phyloP scores from a whole-genome alignment of 768 basidiomycete genomes.

The Boletus coccyginus region DNA sequence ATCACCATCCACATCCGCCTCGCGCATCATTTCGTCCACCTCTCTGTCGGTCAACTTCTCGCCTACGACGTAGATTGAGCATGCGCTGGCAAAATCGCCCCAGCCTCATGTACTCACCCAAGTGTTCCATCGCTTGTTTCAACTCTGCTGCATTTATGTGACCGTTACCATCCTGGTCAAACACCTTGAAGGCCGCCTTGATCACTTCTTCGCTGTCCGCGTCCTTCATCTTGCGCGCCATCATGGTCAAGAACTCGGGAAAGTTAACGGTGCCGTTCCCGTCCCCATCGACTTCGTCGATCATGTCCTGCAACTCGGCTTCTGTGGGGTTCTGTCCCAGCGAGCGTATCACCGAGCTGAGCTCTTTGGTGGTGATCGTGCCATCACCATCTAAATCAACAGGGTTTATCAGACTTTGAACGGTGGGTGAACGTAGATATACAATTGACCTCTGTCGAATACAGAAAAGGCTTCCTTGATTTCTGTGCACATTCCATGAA shows the following conservation, averaged over 20 bases:
- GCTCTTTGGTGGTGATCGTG: constrained; percentile 87
- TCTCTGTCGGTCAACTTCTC: constrained; percentile 86
- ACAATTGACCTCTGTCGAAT: constrained; percentile 80
- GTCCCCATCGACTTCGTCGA: constrained; percentile 91
- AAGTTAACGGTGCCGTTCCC: constrained; percentile 87
- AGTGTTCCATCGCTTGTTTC: constrained; percentile 86
- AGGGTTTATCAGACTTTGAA: background rate
- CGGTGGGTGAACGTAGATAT: no score
- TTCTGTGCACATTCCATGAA: constrained; percentile 46
- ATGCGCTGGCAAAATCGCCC: background rate
- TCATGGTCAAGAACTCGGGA: constrained; percentile 81
- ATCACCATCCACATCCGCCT: constrained; percentile 92
- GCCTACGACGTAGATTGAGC: constrained; percentile 39
- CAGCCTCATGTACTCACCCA: constrained; percentile 55
- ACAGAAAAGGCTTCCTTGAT: constrained; percentile 99
- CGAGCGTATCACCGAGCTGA: constrained; percentile 92
- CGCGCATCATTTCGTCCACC: constrained; percentile 96
- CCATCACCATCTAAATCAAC: constrained; percentile 74
- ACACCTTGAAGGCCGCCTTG: constrained; percentile 94
- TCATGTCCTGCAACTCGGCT: constrained; percentile 91
- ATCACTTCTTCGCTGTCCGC: constrained; percentile 94
- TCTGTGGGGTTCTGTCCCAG: constrained; percentile 92
- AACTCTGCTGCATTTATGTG: constrained; percentile 85
- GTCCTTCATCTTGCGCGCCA: constrained; percentile 88
- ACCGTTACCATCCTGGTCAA: constrained; percentile 95